A percentile compares a stretch with the other conserved stretches of the same genome.
Evolutionary conservation across 2,329 filamentous ascomycete species (phyloP).

Genomic region (Alternaria gaisen): DNA sequence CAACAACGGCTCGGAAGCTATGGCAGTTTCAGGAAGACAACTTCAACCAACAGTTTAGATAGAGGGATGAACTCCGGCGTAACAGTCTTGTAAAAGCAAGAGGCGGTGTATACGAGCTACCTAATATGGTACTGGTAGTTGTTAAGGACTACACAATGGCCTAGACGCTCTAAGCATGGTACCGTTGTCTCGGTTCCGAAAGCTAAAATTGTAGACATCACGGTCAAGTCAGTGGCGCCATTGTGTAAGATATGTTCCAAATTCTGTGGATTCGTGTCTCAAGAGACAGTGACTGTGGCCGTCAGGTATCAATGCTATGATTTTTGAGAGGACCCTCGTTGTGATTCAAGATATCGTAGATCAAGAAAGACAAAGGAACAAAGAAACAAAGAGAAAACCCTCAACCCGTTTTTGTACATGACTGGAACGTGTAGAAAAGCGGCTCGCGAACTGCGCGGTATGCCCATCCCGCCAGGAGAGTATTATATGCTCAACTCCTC

Average conservation of each 20-base stretch:
- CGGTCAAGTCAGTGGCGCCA: background rate
- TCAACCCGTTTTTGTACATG: conserved; percentile 46
- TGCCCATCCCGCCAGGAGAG: conserved; percentile 24
- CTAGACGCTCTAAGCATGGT: background rate
- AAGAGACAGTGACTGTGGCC: conserved; percentile 18
- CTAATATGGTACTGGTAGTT: background rate
- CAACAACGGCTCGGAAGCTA: conserved; percentile 22
- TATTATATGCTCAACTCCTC: conserved; percentile 28
- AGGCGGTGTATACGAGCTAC: conserved; percentile 6
- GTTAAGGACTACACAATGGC: conserved; percentile 8
- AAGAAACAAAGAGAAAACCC: conserved; percentile 21
- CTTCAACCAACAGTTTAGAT: background rate
- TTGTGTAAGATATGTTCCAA: conserved; percentile 33
- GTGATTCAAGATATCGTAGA: conserved; percentile 27
- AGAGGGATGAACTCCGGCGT: background rate
- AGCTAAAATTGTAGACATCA: conserved; percentile 9
- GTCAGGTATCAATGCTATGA: conserved; percentile 26
- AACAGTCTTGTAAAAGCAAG: conserved; percentile 9
- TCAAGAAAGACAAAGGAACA: conserved; percentile 15
- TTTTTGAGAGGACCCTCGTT: conserved; percentile 22
- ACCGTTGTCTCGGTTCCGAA: background rate
- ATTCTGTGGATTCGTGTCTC: conserved; percentile 33
- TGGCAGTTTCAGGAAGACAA: conserved; percentile 17
- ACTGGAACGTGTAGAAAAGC: conserved; percentile 21
- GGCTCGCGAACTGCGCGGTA: conserved; percentile 27